Evolutionary conservation across 768 basidiomycete species (phyloP), one percentile per base, ranked within the genome.

Genomic region (Mycena indigotica): DNA sequence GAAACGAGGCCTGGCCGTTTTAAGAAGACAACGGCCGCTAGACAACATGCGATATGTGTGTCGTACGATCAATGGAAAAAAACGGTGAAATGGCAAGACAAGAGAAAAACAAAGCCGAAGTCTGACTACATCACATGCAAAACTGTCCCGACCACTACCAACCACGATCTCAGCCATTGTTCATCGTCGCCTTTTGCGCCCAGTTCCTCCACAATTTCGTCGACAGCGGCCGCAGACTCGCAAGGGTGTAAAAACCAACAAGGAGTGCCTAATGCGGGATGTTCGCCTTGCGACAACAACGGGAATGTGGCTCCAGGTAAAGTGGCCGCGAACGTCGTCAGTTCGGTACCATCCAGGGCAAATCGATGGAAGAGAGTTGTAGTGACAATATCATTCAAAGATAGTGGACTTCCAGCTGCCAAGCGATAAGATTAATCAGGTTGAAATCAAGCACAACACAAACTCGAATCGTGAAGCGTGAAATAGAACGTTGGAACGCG

Each of bases 181-280:
- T 58, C 46, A 67, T 58, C 50, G 64, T 65, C 28, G 62, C 61
- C 69, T 67, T 67, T 25, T 64, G 69, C 4, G 16, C 69, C 68
- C 12, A 76, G 69, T 59, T 85, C 88, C 21, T 66, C 63, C 72
- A 93, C 68, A 21, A 96, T 73, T 71, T 95, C 93, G 23, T 75
- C 73, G 1, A 96, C 83, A 1, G 85, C 83, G 29, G 70, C 71
- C 10, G 79, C 78, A 3, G 87, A 89, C 69, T 91, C 86, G 69
- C 94, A 96, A 10, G 94, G 94, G 69, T 96, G 94, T 35, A 96
- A 75, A 66, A 87, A 92, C 92, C 92, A 96, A 54, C 84, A 86
- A 8, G 87, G 86, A 2, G 75, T 83, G 21, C 85, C 87, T 28
- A 89, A 77, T 4, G 80, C 84, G 0, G 93, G 94, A 65, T 95